Evolutionary conservation across 345 rosid genomes (phyloP), one percentile per base, ranked within the genome.

Genomic region (Melastoma malabathricum): DNA sequence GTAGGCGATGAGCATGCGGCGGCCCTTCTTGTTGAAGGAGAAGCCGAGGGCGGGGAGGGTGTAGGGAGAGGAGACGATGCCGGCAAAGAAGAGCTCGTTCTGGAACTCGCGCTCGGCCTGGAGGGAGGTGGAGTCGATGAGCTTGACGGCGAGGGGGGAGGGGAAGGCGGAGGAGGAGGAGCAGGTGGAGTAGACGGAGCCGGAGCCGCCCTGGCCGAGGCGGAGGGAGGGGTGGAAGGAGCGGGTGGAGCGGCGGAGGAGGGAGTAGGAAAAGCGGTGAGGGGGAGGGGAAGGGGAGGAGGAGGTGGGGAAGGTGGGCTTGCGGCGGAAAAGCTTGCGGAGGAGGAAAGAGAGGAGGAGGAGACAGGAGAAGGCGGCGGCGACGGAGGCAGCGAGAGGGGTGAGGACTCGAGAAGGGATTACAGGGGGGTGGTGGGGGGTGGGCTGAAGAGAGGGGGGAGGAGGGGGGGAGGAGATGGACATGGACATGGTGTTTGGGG

Each of bases 31-130:
- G 47, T 87, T 77, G 38, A 72, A 68, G 12, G 94, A 86, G 71
- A 86, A 90, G 17, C 98, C 98, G 13, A 80, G 61, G 10, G 85
- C 92, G 6, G 92, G 70, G 25, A 86, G 73, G 9, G 81, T 71
- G 39, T 56, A 62, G 18, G 85, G 72, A 14, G 84, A 78, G 2
- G 73, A 76, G 15, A 90, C 72, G 58, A 72, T 76, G 1, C 92
- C 81, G 46, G 89, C 86, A 59, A 90, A 83, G 59, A 70, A 70
- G 16, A 90, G 69, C 75, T 90, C 98, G 78, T 90, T 90, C 43
- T 86, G 86, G 67, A 90, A 90, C 73, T 90, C 98, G 0, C 98
- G 64, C 70, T 90, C 98, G 2, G 94, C 94, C 46, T 90, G 98
- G 18, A 90, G 76, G 13, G 98, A 86, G 10, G 96, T 90, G 5